phyloP scores from a whole-genome alignment of 192 early-diverging fungal genomes.

The Blastocladiella britannica region DNA sequence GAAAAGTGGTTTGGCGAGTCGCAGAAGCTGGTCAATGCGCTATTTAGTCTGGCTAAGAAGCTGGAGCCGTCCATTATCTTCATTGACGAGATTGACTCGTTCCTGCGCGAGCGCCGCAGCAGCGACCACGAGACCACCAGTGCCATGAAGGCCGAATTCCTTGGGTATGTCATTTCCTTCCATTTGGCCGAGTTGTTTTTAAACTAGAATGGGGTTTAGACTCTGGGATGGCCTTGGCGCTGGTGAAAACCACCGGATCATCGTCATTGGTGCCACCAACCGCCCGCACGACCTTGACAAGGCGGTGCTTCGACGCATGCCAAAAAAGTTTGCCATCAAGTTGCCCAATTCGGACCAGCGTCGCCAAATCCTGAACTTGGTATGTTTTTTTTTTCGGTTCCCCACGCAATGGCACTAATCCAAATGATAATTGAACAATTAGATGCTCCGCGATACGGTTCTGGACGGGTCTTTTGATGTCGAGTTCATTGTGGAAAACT shows the following conservation, averaged over 20 bases:
- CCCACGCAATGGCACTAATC: too few species aligned
- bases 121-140: constrained; percentile 89
- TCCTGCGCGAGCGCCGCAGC: constrained; percentile 67
- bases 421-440: background rate
- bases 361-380: constrained; percentile 54
- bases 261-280: constrained; percentile 89
- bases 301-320: constrained; percentile 93
- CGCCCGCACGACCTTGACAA: constrained; percentile 93
- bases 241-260: constrained; percentile 36
- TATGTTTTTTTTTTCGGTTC: constrained; percentile 13
- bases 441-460: constrained; percentile 56
- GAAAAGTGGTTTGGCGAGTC: constrained; percentile 98
- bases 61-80: constrained; percentile 91
- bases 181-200: background rate
- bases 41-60: constrained; percentile 86
- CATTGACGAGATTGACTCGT: constrained; percentile 98
- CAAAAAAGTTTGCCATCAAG: constrained; percentile 72
- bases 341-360: constrained; percentile 71
- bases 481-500: constrained; percentile 40
- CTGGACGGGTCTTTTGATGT: constrained; percentile 47
- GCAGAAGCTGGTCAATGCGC: constrained; percentile 74
- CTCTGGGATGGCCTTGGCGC: constrained; percentile 92
- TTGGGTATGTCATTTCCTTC: constrained; percentile 25
- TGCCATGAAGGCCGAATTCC: constrained; percentile 99
- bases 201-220: constrained; percentile 7